phyloP scores from a whole-genome alignment of 2,329 filamentous ascomycete genomes.

The Botrytis pseudocinerea region DNA sequence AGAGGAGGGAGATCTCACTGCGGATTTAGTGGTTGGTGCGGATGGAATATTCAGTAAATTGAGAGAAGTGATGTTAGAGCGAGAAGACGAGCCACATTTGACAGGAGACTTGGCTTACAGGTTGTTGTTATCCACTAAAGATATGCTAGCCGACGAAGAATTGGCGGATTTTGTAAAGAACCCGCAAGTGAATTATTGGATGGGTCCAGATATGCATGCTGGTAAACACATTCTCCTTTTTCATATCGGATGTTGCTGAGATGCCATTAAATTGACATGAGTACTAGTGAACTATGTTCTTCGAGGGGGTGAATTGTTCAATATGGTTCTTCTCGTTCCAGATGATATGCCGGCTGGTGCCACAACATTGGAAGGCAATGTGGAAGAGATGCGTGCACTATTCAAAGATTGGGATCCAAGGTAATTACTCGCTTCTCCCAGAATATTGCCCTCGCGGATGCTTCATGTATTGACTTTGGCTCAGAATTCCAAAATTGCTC shows the following conservation, averaged over 20 bases:
- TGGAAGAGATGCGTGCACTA: conserved; percentile 46
- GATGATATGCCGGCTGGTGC: conserved; percentile 42
- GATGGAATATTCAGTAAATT: conserved; percentile 47
- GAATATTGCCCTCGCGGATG: too few relatives aligned
- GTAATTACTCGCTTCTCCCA: neutral
- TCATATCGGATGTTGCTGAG: neutral
- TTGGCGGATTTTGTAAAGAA: conserved; percentile 44
- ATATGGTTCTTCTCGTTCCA: conserved; percentile 49
- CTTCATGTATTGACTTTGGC: neutral
- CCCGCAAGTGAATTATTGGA: conserved; percentile 50
- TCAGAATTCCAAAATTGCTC: conserved; percentile 53
- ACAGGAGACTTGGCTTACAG: conserved; percentile 51
- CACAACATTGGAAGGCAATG: conserved; percentile 43
- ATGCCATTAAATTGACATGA: neutral
- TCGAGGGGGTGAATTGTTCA: conserved; percentile 47
- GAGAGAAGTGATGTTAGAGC: conserved; percentile 45
- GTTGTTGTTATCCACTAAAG: conserved; percentile 47
- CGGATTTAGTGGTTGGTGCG: conserved; percentile 46
- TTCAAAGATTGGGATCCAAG: conserved; percentile 49
- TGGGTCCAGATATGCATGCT: conserved; percentile 50
- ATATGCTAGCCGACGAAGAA: conserved; percentile 46
- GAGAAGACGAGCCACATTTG: conserved; percentile 48
- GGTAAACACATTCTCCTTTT: conserved; percentile 32
- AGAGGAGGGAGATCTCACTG: conserved; percentile 27
- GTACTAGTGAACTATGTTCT: conserved; percentile 48